Conservation (phyloP, 1,284 basidiomycete genomes). For the Entoloma clypeatum region DNA sequence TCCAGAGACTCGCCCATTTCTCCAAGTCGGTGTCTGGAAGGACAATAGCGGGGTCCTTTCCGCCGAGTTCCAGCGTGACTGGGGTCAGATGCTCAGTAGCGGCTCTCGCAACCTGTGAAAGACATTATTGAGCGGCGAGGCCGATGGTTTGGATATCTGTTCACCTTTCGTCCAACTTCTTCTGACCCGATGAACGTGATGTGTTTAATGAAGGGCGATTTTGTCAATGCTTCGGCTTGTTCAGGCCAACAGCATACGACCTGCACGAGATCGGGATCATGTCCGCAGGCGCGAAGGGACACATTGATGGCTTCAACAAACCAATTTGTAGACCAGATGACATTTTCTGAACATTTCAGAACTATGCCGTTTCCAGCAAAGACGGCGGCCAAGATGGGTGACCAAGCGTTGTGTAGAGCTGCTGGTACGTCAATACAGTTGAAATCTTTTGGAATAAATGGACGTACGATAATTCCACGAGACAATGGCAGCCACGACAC, state of each 20-base stretch:
- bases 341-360: constrained; percentile 91
- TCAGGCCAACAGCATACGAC: constrained; percentile 88
- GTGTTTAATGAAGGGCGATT: constrained; percentile 75
- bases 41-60: constrained; percentile 78
- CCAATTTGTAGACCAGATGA: constrained; percentile 84
- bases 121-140: background rate
- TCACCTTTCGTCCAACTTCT: constrained; percentile 78
- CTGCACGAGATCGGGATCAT: constrained; percentile 82
- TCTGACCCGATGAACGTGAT: constrained; percentile 94
- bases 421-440: constrained; percentile 1
- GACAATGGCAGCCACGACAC: constrained; percentile 88
- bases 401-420: constrained; percentile 92
- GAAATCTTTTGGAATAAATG: constrained; percentile 4
- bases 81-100: constrained; percentile 87
- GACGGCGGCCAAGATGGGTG: constrained; percentile 86
- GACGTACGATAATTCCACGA: constrained; percentile 90
- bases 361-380: constrained; percentile 91
- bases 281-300: constrained; percentile 74
- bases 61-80: constrained; percentile 87
- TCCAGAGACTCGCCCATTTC: constrained; percentile 69
- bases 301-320: constrained; percentile 75
- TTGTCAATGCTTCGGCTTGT: constrained; percentile 79
- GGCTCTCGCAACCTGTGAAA: constrained; percentile 65
- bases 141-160: constrained; percentile 8
- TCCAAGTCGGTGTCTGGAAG: constrained; percentile 70